Percentiles rank a stretch among this genome's conserved stretches.
These are phyloP conservation scores for Phytophthora macrochlamydospora DNA, from an alignment of 352 stramenopile genomes.

Conservation along the genomic window DNA sequence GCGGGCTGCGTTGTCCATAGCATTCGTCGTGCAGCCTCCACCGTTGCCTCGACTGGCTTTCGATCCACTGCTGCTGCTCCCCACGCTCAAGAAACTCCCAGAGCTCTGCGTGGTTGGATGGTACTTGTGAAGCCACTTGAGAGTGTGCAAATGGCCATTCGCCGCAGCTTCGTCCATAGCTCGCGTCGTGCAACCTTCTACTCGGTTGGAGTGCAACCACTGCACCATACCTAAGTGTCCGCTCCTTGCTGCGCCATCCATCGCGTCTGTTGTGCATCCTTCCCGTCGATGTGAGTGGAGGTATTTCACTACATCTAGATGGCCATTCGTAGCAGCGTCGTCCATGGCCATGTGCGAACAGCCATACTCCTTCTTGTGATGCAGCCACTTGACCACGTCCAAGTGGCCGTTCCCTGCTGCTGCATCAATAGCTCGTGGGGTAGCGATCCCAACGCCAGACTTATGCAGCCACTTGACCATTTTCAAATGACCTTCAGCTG, in stretches of 20 bases:
- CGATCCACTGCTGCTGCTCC: slow-evolving; percentile 25
- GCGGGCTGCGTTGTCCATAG: slow-evolving; percentile 35
- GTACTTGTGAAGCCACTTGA: slow-evolving; percentile 42
- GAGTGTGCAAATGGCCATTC: slow-evolving; percentile 35
- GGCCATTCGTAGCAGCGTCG: slow-evolving; percentile 39
- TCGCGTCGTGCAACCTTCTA: slow-evolving; percentile 32
- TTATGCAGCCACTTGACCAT: slow-evolving; percentile 43
- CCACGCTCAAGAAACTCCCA: slow-evolving; percentile 13
- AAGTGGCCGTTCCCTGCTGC: slow-evolving; percentile 32
- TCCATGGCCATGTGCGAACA: slow-evolving; percentile 44
- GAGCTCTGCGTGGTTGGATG: slow-evolving; percentile 13
- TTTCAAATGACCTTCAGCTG: slow-evolving; percentile 23
- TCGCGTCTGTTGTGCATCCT: slow-evolving; percentile 29
- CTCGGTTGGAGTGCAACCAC: slow-evolving; percentile 35
- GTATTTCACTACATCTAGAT: slow-evolving; percentile 43
- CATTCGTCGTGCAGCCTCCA: slow-evolving; percentile 35
- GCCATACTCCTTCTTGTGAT: slow-evolving; percentile 28
- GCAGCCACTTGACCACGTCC: slow-evolving; percentile 36
- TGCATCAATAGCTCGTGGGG: slow-evolving; percentile 26
- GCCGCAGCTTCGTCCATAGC: slow-evolving; percentile 48
- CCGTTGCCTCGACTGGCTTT: slow-evolving; percentile 6
- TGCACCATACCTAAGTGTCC: slow-evolving; percentile 35
- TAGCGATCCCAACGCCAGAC: slow-evolving; percentile 26
- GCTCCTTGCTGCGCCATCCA: slow-evolving; percentile 33
- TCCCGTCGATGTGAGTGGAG: slow-evolving; percentile 27